Percentiles rank a stretch among this genome's conserved stretches.
Conservation (phyloP, 1,284 basidiomycete genomes). For the Cryptococcus deneoformans region DNA sequence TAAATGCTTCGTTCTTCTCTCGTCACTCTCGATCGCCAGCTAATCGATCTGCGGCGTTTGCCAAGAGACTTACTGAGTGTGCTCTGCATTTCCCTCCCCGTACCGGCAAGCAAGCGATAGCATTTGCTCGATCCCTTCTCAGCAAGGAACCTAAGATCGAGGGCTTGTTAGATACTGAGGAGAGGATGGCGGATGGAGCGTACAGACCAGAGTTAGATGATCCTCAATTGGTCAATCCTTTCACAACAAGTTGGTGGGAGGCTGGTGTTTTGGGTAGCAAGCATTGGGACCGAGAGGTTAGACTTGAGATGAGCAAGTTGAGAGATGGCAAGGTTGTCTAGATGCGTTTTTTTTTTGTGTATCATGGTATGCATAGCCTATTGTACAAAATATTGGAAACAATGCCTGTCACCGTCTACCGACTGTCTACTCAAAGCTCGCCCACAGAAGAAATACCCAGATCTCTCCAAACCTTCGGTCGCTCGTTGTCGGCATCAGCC, state of each 20-base stretch:
- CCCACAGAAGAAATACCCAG: constrained; percentile 66
- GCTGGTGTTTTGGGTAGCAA: constrained; percentile 37
- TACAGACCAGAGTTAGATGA: constrained; percentile 81
- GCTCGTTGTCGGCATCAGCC: constrained; percentile 61
- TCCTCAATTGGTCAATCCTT: constrained; percentile 63
- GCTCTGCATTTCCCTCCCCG: constrained; percentile 74
- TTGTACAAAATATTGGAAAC: background rate
- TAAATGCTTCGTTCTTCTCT: constrained; percentile 73
- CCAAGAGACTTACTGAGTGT: constrained; percentile 79
- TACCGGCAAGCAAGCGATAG: constrained; percentile 64
- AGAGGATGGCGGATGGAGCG: constrained; percentile 73
- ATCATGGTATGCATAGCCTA: background rate
- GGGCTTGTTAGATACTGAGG: constrained; percentile 79
- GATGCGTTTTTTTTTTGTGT: background rate
- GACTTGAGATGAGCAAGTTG: constrained; percentile 41
- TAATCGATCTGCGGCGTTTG: constrained; percentile 82
- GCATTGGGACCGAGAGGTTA: constrained; percentile 48
- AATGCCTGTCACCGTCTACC: background rate
- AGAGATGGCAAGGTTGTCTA: constrained; percentile 33
- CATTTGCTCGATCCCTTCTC: constrained; percentile 69
- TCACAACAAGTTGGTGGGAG: constrained; percentile 51
- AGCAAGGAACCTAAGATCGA: constrained; percentile 76
- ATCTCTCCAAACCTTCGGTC: constrained; percentile 69
- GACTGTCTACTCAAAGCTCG: constrained; percentile 35
- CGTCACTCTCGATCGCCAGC: constrained; percentile 59